A percentile compares a stretch with the other conserved stretches of the same genome.
Evolutionary conservation across 2,329 filamentous ascomycete species (phyloP).

Genomic region (Phialophora tarda): DNA sequence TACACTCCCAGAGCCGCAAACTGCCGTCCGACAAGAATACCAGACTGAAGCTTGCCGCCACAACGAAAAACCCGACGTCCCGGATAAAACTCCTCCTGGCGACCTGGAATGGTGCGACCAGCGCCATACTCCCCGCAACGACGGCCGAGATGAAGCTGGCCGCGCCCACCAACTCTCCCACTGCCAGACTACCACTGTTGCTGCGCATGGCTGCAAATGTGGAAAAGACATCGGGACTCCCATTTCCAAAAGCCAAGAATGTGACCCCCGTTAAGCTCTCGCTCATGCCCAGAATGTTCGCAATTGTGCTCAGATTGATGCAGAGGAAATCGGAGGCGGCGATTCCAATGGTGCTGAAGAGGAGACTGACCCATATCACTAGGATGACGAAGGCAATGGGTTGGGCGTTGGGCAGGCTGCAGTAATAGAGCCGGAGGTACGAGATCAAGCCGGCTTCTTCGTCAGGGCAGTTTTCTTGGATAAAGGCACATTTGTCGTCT

Average conservation of each 20-base stretch:
- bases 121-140: conserved; percentile 93
- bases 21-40: conserved; percentile 83
- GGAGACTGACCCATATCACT: conserved; percentile 79
- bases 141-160: conserved; percentile 96
- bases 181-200: conserved; percentile 93
- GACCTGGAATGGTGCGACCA: conserved; percentile 94
- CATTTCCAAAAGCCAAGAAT: conserved; percentile 95
- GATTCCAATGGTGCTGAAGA: conserved; percentile 97
- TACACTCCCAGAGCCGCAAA: conserved; percentile 86
- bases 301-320: conserved; percentile 92
- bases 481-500: conserved; percentile 83
- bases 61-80: conserved; percentile 90
- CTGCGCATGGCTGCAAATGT: conserved; percentile 98
- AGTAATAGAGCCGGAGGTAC: conserved; percentile 92
- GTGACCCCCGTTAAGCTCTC: conserved; percentile 96
- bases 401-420: conserved; percentile 69
- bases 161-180: conserved; percentile 93
- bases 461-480: conserved; percentile 79
- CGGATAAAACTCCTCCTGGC: conserved; percentile 86
- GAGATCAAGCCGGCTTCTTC: conserved; percentile 89
- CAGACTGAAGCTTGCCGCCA: conserved; percentile 85
- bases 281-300: conserved; percentile 85
- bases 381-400: conserved; percentile 80
- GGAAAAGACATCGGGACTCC: conserved; percentile 96
- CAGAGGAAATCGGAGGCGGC: conserved; percentile 98